Percentiles rank a stretch among this genome's conserved stretches.
Evolutionary conservation across 2,329 filamentous ascomycete genomes (phyloP).

Genomic region (Aspergillus chevalieri): DNA sequence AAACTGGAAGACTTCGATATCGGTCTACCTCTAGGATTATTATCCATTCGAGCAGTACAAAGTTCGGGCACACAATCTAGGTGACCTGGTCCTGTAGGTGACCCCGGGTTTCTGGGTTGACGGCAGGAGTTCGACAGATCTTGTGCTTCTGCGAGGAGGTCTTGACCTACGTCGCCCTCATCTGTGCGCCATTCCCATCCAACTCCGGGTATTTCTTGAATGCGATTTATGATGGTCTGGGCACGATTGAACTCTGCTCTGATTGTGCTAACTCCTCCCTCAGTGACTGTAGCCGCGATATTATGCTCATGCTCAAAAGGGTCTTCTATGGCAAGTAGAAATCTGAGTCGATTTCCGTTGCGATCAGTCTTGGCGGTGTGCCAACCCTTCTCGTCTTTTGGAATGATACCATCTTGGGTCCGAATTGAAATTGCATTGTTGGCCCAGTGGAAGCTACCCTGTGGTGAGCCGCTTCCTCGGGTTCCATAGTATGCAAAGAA

Average conservation of each 20-base stretch:
- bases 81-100: background rate
- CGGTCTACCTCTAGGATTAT: background rate
- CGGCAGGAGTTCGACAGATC: background rate
- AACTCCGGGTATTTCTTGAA: slow-evolving; percentile 33
- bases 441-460: slow-evolving; percentile 67
- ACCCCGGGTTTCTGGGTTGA: background rate
- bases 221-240: slow-evolving; percentile 60
- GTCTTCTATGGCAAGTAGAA: slow-evolving; percentile 84
- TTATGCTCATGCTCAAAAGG: slow-evolving; percentile 87
- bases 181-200: slow-evolving; percentile 17
- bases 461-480: background rate
- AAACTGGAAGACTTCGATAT: background rate
- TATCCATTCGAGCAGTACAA: background rate
- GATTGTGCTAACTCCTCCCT: slow-evolving; percentile 73
- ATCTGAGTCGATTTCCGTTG: slow-evolving; percentile 71
- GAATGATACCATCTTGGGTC: slow-evolving; percentile 61
- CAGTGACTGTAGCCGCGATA: slow-evolving; percentile 77
- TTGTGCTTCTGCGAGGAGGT: slow-evolving; percentile 17
- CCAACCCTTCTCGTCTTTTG: slow-evolving; percentile 78
- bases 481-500: slow-evolving; percentile 60
- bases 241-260: slow-evolving; percentile 78
- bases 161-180: slow-evolving; percentile 17
- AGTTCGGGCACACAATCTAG: background rate
- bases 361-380: slow-evolving; percentile 66
- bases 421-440: slow-evolving; percentile 73